These are phyloP conservation scores for Penicillium sp. DNA, from an alignment of 2,329 filamentous ascomycete genomes.

Conservation along the genomic window DNA sequence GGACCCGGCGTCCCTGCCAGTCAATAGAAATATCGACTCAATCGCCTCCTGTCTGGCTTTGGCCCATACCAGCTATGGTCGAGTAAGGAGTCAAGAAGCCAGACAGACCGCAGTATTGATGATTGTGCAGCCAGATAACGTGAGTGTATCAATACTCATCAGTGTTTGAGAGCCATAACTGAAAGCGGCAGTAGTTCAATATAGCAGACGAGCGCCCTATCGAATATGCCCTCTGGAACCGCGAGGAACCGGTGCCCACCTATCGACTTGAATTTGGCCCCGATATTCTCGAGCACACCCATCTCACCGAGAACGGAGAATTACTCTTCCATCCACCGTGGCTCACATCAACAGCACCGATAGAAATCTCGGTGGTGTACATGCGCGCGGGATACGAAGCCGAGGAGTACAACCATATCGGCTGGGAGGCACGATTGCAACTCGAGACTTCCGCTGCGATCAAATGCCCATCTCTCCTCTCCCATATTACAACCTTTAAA, in stretches of 20 bases:
- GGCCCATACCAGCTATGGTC: conserved; percentile 40
- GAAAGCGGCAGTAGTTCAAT: conserved; percentile 38
- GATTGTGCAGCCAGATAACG: conserved; percentile 47
- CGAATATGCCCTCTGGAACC: conserved; percentile 46
- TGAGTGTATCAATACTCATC: neutral
- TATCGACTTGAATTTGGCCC: conserved; percentile 42
- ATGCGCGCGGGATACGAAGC: conserved; percentile 48
- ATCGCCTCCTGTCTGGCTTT: conserved; percentile 34
- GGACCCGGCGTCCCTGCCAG: conserved; percentile 26
- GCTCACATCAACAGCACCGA: conserved; percentile 9
- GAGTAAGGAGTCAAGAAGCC: conserved; percentile 15
- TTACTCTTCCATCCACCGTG: conserved; percentile 41
- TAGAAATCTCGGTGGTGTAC: conserved; percentile 49
- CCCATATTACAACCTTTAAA: conserved; percentile 48
- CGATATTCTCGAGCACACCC: conserved; percentile 34
- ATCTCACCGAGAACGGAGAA: conserved; percentile 32
- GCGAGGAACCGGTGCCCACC: conserved; percentile 33
- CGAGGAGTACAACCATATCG: conserved; percentile 41
- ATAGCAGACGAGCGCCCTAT: conserved; percentile 49
- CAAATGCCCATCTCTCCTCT: conserved; percentile 48
- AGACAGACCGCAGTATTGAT: conserved; percentile 42
- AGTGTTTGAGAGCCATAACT: neutral
- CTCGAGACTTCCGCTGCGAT: conserved; percentile 47
- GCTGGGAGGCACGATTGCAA: conserved; percentile 33
- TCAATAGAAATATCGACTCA: conserved; percentile 35